phyloP scores from a whole-genome alignment of 768 basidiomycete species.

The Lentinula boryana region DNA sequence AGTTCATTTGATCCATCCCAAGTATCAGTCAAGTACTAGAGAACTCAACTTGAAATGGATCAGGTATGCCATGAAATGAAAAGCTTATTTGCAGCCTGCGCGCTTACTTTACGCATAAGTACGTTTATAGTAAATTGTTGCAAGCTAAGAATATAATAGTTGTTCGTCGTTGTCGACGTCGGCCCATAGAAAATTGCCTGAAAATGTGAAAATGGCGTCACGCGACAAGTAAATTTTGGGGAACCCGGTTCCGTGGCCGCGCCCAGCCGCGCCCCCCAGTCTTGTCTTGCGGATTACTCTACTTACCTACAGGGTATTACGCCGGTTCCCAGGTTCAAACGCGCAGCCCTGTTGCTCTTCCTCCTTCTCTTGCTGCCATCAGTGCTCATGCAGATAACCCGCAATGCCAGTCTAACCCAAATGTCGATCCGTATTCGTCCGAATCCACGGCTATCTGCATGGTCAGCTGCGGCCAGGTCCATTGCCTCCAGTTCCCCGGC shows the following conservation, averaged over 20 bases:
- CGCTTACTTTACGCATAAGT: no score
- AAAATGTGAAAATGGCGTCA: not conserved
- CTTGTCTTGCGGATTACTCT: not conserved
- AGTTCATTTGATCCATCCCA: slow-evolving; percentile 16
- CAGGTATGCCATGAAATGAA: slow-evolving; percentile 18
- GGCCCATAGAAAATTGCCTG: not conserved
- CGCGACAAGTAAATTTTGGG: not conserved
- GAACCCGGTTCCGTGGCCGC: not conserved
- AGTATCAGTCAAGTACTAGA: not conserved
- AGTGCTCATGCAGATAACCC: slow-evolving; percentile 1
- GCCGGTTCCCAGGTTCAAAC: not conserved
- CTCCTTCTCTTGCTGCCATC: not conserved
- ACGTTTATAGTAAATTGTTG: no score
- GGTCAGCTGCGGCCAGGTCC: not conserved
- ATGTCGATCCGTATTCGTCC: not conserved
- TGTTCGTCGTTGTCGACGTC: no score
- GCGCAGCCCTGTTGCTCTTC: not conserved
- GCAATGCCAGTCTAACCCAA: not conserved
- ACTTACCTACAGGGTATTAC: not conserved
- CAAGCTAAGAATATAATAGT: no score
- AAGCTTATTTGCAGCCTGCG: not conserved
- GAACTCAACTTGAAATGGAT: not conserved
- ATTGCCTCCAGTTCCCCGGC: not conserved
- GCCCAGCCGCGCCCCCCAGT: not conserved
- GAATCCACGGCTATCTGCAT: not conserved